These are phyloP conservation scores for Hammondia hammondi DNA, from an alignment of 169 alveolate genomes.

Conservation along the genomic window DNA sequence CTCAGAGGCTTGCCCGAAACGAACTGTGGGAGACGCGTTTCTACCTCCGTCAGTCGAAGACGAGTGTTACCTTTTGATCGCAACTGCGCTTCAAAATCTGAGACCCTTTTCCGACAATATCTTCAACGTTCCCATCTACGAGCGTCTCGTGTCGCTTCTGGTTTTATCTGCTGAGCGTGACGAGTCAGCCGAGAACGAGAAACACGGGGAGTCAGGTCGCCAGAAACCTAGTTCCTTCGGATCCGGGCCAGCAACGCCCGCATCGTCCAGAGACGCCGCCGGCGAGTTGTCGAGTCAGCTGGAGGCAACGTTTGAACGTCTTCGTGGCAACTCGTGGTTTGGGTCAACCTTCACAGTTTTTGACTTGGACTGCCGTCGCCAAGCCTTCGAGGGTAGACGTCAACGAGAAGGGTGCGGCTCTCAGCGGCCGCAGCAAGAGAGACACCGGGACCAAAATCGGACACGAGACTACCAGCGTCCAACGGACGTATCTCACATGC, in stretches of 20 bases:
- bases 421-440: background rate
- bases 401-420: background rate
- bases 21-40: background rate
- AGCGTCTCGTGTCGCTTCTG: background rate
- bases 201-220: too few species aligned
- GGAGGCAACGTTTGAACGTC: background rate
- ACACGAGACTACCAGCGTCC: too few species aligned
- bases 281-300: background rate
- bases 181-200: too few species aligned
- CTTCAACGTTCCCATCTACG: background rate
- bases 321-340: background rate
- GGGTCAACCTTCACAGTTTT: background rate
- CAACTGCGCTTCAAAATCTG: conserved; percentile 10
- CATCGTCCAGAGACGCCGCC: background rate
- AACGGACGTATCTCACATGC: too few species aligned
- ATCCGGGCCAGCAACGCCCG: background rate
- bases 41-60: background rate
- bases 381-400: background rate
- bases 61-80: background rate
- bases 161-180: too few species aligned
- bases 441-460: background rate
- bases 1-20: too few species aligned
- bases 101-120: background rate
- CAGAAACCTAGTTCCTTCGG: background rate
- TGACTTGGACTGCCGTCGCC: background rate